These are phyloP conservation scores for Miscanthus lutarioriparius DNA, from an alignment of 176 grass and related monocot species.

Conservation along the genomic window DNA sequence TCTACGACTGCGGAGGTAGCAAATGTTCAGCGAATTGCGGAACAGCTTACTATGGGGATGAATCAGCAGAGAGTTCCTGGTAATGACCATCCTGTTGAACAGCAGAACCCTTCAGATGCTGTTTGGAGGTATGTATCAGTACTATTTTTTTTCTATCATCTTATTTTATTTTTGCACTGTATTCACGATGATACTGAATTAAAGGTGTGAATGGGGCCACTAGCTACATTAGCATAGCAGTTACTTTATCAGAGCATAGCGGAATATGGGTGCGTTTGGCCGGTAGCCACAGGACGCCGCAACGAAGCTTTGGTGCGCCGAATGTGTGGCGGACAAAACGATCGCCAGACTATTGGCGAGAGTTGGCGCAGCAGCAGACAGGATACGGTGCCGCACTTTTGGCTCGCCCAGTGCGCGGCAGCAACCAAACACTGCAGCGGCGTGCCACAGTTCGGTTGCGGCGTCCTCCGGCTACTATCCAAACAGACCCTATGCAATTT, in stretches of 20 bases:
- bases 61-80: constrained; percentile 66
- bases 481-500: too few species aligned
- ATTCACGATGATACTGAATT: neutral
- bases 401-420: too few species aligned
- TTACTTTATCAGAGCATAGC: constrained; percentile 12
- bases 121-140: constrained; percentile 75
- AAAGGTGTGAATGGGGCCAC: neutral
- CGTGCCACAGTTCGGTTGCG: too few species aligned
- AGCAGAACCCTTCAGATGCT: constrained; percentile 67
- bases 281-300: too few species aligned
- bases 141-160: neutral
- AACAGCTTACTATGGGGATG: constrained; percentile 63
- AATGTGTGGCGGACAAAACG: too few species aligned
- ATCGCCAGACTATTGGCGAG: too few species aligned
- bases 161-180: neutral
- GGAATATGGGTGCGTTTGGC: too few species aligned
- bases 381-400: too few species aligned
- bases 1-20: constrained; percentile 37
- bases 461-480: too few species aligned
- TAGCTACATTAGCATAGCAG: constrained; percentile 6
- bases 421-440: too few species aligned
- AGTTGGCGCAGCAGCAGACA: too few species aligned
- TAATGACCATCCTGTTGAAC: constrained; percentile 59
- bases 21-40: constrained; percentile 63
- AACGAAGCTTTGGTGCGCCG: too few species aligned